Base-by-base conservation (phyloP, 2,329 filamentous ascomycete species). In the Fusarium sp. region DNA sequence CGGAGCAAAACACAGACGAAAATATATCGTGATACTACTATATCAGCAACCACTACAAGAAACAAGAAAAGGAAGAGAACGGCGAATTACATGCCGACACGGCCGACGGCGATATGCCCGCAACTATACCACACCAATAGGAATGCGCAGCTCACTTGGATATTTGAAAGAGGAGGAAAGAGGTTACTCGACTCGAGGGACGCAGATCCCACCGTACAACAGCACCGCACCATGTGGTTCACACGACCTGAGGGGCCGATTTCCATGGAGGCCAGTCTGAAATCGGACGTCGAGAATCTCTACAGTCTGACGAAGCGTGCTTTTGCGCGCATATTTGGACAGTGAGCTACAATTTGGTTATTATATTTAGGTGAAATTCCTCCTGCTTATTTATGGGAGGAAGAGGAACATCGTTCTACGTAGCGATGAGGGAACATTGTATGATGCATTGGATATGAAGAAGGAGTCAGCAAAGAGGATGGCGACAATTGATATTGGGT, bases 91-190 rank as follows among this genome's bases (percentile, higher is more conserved):
- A 42, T 29, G 31, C 58, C 66, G 29, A 55, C 55, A 41, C 55
- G 43, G 51, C 51, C 46, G 17, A 31, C 58, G 43, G 50, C 57
- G 53, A 58, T 63, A 56, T 67, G 66, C 43, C 66, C 58, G 6
- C 58, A 64, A 41, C 42, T 61, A 67, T 70, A 69, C 35, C 67
- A 70, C 41, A 21, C 56, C 36, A 69, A 67, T 21, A 69, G 66
- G 56, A 60, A 42, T 41, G 67, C 66, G 37, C 67, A 67, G 39
- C 63, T 70, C 23, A 70, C 51, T 60, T 69, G 67, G 67, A 61
- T 69, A 64, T 69, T 69, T 25, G 67, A 69, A 67, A 53, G 63
- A 55, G 67, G 67, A 54, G 67, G 67, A 37, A 69, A 55, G 54
- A 70, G 66, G 57, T 17, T 65, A 33, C 42, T 69, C 42, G 50